phyloP scores from a whole-genome alignment of 768 basidiomycete genomes.

The Amanita pseudoporphyria region DNA sequence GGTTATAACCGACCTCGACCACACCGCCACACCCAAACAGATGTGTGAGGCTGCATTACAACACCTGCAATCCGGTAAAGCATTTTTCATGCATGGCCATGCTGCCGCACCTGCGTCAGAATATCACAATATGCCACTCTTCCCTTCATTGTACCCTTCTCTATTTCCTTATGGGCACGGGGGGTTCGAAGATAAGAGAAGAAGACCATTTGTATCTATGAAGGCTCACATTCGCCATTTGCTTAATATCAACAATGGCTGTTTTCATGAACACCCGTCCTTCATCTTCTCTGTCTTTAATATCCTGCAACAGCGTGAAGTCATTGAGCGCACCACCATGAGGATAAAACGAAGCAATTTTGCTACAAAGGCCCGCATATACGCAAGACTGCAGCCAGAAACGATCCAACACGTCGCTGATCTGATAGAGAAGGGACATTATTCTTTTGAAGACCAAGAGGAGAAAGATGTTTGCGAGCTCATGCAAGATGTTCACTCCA shows the following conservation, averaged over 20 bases:
- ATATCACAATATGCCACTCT: conserved; percentile 24
- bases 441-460: conserved; percentile 6
- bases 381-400: neutral
- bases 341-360: conserved; percentile 15
- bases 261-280: too few species aligned
- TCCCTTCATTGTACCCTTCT: too few species aligned
- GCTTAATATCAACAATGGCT: conserved; percentile 18
- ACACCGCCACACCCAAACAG: neutral
- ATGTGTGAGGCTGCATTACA: neutral
- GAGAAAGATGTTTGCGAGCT: conserved; percentile 19
- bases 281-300: too few species aligned
- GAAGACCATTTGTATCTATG: conserved; percentile 16
- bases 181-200: conserved; percentile 21
- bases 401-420: too few species aligned
- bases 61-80: neutral
- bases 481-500: conserved; percentile 13
- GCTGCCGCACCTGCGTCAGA: conserved; percentile 25
- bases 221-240: conserved; percentile 25
- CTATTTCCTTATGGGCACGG: neutral
- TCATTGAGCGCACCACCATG: conserved; percentile 23
- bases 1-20: neutral
- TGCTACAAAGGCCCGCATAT: neutral
- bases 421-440: neutral
- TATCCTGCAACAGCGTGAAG: conserved; percentile 25
- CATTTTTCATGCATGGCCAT: too few species aligned